phyloP scores from a whole-genome alignment of 2,329 filamentous ascomycete genomes.

The Ophiocordyceps sinensis region DNA sequence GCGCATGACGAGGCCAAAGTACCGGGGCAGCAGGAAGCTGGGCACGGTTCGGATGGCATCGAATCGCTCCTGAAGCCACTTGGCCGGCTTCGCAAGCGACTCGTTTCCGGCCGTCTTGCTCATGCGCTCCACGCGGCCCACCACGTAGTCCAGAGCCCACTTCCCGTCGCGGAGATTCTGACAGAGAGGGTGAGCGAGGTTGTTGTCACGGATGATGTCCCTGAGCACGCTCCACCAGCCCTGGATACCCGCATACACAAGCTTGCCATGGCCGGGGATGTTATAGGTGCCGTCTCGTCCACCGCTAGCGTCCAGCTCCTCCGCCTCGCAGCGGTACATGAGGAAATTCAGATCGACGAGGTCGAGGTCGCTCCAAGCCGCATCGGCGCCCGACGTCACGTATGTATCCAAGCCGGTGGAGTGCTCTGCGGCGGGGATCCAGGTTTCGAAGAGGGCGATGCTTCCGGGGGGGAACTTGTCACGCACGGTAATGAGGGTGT shows the following conservation, averaged over 20 bases:
- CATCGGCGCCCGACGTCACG: conserved; percentile 66
- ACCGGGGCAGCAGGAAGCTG: conserved; percentile 78
- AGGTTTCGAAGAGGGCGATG: conserved; percentile 91
- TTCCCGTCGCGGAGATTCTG: conserved; percentile 82
- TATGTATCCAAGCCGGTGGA: conserved; percentile 71
- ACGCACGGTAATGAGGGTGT: conserved; percentile 67
- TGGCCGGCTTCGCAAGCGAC: conserved; percentile 48
- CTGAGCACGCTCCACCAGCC: conserved; percentile 94
- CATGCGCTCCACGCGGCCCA: conserved; percentile 61
- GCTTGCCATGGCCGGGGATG: conserved; percentile 67
- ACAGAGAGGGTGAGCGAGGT: conserved; percentile 85
- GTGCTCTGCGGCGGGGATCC: conserved; percentile 80
- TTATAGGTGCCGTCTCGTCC: conserved; percentile 79
- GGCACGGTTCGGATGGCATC: conserved; percentile 75
- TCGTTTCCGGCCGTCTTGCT: conserved; percentile 48
- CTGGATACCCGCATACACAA: conserved; percentile 93
- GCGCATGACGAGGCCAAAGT: conserved; percentile 80
- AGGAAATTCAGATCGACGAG: conserved; percentile 82
- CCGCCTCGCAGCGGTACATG: conserved; percentile 80
- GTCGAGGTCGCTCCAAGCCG: conserved; percentile 61
- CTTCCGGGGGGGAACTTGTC: conserved; percentile 84
- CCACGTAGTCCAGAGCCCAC: conserved; percentile 84
- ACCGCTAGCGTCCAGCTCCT: conserved; percentile 65
- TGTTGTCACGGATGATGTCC: conserved; percentile 72
- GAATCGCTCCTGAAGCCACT: conserved; percentile 74